Conservation (phyloP, 2,329 filamentous ascomycete species). For the Ophiostoma montium region DNA sequence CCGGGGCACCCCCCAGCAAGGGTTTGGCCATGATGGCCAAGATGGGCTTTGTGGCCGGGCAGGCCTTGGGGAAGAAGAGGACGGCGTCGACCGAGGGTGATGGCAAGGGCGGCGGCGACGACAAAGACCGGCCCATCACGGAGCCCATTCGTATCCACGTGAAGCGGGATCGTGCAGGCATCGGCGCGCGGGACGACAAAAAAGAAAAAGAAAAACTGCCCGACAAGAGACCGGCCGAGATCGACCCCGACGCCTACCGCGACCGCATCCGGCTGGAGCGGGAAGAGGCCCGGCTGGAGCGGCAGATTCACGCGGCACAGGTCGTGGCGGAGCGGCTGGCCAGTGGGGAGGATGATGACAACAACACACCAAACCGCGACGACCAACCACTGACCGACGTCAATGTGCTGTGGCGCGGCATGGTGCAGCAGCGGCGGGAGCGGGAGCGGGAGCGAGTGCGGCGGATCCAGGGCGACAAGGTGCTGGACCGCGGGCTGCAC, state of each 20-base stretch:
- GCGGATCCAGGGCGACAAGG: constrained; percentile 44
- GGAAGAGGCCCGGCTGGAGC: constrained; percentile 54
- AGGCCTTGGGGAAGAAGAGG: constrained; percentile 46
- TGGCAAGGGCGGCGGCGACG: neutral
- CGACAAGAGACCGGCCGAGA: constrained; percentile 30
- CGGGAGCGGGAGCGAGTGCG: constrained; percentile 53
- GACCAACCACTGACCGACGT: constrained; percentile 40
- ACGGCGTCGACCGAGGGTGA: constrained; percentile 7
- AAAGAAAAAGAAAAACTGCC: constrained; percentile 24
- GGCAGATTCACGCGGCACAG: constrained; percentile 62
- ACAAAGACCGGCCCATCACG: constrained; percentile 16
- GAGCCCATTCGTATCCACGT: constrained; percentile 66
- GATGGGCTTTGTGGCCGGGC: constrained; percentile 75
- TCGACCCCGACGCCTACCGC: constrained; percentile 56
- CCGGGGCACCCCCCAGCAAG: constrained; percentile 55
- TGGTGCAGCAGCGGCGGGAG: constrained; percentile 56
- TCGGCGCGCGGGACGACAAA: constrained; percentile 51
- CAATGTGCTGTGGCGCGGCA: constrained; percentile 65
- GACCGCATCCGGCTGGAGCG: constrained; percentile 57
- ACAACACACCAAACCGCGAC: constrained; percentile 10
- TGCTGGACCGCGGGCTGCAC: constrained; percentile 9
- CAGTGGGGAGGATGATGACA: constrained; percentile 28
- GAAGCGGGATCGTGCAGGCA: constrained; percentile 69
- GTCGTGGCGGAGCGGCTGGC: constrained; percentile 69
- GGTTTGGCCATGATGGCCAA: constrained; percentile 94